phyloP scores from a whole-genome alignment of 1,284 basidiomycete genomes.

The Flammula alnicola region DNA sequence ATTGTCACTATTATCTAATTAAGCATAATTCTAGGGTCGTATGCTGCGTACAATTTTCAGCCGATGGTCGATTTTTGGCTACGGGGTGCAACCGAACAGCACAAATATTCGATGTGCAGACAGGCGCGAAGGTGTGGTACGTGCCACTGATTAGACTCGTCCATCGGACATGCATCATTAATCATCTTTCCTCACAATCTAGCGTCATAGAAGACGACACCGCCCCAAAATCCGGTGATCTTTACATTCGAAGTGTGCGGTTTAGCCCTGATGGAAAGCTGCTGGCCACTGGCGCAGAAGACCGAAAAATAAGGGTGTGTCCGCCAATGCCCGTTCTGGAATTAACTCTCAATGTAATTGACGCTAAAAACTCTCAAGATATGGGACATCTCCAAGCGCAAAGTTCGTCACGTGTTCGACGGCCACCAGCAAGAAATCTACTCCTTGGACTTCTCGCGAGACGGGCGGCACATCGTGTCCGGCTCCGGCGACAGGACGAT shows the following conservation, averaged over 20 bases:
- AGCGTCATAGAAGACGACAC: conserved; percentile 73
- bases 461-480: conserved; percentile 85
- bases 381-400: conserved; percentile 84
- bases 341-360: neutral
- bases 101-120: conserved; percentile 87
- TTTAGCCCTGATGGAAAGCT: conserved; percentile 85
- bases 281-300: conserved; percentile 85
- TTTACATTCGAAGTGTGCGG: conserved; percentile 85
- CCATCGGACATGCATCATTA: neutral
- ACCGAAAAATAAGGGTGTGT: conserved; percentile 79
- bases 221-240: conserved; percentile 65
- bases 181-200: neutral
- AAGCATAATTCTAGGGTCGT: conserved; percentile 63
- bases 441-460: conserved; percentile 84
- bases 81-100: conserved; percentile 90
- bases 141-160: conserved; percentile 23
- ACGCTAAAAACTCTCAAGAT: conserved; percentile 49
- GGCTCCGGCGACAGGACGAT: conserved; percentile 90
- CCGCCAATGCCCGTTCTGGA: conserved; percentile 4
- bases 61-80: conserved; percentile 84
- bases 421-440: conserved; percentile 93
- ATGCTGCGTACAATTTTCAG: conserved; percentile 89
- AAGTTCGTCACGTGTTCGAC: conserved; percentile 74
- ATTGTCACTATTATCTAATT: neutral
- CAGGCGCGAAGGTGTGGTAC: conserved; percentile 79